Conservation (phyloP, 805 yeast species). For the Candida railenensis region DNA sequence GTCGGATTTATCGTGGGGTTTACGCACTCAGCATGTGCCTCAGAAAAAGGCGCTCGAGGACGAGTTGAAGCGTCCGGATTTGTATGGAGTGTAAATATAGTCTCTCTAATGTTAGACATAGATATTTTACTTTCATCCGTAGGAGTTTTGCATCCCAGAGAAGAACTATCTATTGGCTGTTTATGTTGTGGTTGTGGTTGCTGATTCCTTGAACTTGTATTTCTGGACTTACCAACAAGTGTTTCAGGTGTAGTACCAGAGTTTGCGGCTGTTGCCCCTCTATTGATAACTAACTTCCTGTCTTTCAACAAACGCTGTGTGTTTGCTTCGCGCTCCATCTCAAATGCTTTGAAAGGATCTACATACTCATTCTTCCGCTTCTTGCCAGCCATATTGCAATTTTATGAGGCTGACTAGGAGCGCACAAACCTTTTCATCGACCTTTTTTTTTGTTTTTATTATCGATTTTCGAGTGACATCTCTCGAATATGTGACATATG, state of each 20-base stretch:
- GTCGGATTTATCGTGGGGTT: not conserved
- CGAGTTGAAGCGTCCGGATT: not conserved
- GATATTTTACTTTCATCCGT: not conserved
- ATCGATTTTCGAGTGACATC: not conserved
- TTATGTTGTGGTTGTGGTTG: not conserved
- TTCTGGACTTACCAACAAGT: not conserved
- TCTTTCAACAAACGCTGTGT: constrained; percentile 8
- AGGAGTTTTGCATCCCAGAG: not conserved
- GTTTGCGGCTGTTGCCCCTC: constrained; percentile 4
- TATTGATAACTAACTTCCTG: constrained; percentile 5
- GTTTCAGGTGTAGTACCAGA: constrained; percentile 3
- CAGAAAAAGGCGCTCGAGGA: not conserved
- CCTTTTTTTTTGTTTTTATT: not conserved
- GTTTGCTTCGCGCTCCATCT: constrained; percentile 7
- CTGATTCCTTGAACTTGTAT: not conserved
- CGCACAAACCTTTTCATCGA: not conserved
- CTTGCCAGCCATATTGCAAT: not conserved
- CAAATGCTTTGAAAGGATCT: constrained; percentile 10
- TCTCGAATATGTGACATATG: too few relatives aligned
- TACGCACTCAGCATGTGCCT: not conserved
- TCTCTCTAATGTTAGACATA: not conserved
- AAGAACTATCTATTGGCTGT: not conserved
- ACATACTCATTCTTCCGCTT: constrained; percentile 2
- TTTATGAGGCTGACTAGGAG: too few relatives aligned
- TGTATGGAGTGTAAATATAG: not conserved